These are phyloP conservation scores for Mariannaea sp. DNA, from an alignment of 2,329 filamentous ascomycete genomes.

Conservation along the genomic window DNA sequence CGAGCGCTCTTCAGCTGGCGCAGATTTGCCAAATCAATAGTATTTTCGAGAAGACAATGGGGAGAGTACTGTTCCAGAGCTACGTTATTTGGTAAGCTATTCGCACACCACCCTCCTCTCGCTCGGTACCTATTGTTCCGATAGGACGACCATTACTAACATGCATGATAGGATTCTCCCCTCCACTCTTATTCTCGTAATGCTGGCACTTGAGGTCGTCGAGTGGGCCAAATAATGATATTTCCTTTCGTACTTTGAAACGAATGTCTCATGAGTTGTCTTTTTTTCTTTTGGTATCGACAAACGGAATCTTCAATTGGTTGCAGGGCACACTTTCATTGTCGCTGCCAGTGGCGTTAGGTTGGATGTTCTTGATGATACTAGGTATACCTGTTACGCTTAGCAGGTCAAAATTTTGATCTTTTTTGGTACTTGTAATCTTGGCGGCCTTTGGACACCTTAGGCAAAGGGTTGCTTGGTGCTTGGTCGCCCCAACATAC, in stretches of 20 bases:
- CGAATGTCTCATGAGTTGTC: neutral
- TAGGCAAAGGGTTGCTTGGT: neutral
- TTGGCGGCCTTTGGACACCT: neutral
- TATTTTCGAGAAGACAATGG: constrained; percentile 95
- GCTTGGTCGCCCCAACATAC: too few relatives aligned
- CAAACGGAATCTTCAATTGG: neutral
- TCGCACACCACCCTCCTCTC: constrained; percentile 22
- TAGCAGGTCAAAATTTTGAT: neutral
- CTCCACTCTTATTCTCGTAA: constrained; percentile 86
- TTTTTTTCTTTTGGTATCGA: neutral
- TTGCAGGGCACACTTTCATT: neutral
- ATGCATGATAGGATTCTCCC: constrained; percentile 75
- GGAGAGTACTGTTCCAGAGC: constrained; percentile 90
- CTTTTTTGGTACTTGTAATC: neutral
- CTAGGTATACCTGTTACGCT: neutral
- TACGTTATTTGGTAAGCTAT: constrained; percentile 75
- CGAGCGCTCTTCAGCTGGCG: constrained; percentile 89
- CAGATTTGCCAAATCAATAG: constrained; percentile 99
- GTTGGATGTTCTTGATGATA: constrained; percentile 1
- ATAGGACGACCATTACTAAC: constrained; percentile 35
- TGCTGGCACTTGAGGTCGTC: constrained; percentile 89
- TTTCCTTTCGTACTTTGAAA: neutral
- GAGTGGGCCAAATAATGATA: constrained; percentile 72
- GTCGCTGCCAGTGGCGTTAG: constrained; percentile 9
- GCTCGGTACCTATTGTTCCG: constrained; percentile 6